Base-by-base conservation (phyloP, 306 rosid genomes). In the Quercus rubra region DNA sequence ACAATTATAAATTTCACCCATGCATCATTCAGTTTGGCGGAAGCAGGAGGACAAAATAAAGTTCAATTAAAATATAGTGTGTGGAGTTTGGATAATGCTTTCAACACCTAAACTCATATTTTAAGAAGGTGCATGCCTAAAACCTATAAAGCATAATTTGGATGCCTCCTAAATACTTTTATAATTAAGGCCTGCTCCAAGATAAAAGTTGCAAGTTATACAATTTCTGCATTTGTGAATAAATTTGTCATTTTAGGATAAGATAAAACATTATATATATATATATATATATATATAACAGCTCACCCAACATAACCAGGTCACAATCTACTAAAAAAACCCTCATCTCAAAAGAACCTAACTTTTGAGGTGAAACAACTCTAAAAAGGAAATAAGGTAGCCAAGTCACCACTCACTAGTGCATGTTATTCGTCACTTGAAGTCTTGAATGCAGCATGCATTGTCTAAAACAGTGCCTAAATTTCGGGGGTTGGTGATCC, bases 71-170 rank as follows among this genome's bases (percentile, higher is more conserved):
- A 57, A 77, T 10, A 66, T 33, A 68, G 2, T 12, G 5, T 66
- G 6, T 67, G 38, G 79, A 83, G 5, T 31, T n/a, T 67, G 38
- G 81, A 83, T 75, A 68, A 71, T 73, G 30, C 76, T 15, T 76
- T 72, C 73, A 79, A 71, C 25, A 23, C 33, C 64, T 55, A 75
- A 55, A 57, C 66, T 81, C 56, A 27, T 81, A 43, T 1, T 28
- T 71, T 68, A 55, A 54, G 30, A 17, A 56, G 31, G 46, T 74
- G 46, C 68, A 38, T 23, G 3, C 46, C 46, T 41, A 41, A 74
- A 49, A 49, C 17, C 54, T 49, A 49, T 13, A 49, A 49, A 49
- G 54, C 0, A 12, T 12, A 12, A 49, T 49, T 49, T 49, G 54
- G 54, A 49, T 12, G 54, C 54, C 54, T 49, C 54, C 54, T 49